Evolutionary conservation across 768 basidiomycete species (phyloP).

Genomic region (Termitomyces eurrhizus): DNA sequence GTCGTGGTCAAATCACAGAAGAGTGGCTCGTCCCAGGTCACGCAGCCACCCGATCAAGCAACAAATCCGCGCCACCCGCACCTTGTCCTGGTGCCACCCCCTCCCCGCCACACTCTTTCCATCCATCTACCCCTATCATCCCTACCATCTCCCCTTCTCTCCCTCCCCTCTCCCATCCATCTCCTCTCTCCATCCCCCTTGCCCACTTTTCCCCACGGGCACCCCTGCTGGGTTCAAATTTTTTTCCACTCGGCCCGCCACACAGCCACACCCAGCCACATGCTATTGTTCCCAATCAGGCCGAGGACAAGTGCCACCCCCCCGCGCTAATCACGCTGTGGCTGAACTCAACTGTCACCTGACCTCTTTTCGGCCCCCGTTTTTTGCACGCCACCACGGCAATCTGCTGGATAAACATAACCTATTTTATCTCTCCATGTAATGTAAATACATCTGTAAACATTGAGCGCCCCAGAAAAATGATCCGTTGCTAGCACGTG

Average conservation of each 20-base stretch:
- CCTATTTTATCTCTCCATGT: too few species aligned
- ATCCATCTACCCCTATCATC: neutral
- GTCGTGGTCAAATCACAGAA: neutral
- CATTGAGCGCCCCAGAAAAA: too few species aligned
- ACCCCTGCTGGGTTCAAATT: slow-evolving; percentile 3
- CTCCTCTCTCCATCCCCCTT: too few species aligned
- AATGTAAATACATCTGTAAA: too few species aligned
- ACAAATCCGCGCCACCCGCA: slow-evolving; percentile 3
- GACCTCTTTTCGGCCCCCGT: neutral
- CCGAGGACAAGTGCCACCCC: neutral
- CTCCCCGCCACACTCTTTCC: neutral
- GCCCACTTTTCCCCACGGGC: neutral
- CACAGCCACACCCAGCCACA: slow-evolving; percentile 6
- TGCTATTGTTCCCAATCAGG: slow-evolving; percentile 1
- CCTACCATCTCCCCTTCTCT: too few species aligned
- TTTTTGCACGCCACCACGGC: neutral
- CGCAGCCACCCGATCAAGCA: slow-evolving; percentile 8
- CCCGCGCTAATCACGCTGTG: neutral
- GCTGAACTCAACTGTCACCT: neutral
- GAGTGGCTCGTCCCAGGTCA: neutral
- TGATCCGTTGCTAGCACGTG: too few species aligned
- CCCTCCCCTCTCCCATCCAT: too few species aligned
- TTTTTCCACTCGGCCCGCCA: slow-evolving; percentile 6
- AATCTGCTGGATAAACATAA: too few species aligned
- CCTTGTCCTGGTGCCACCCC: too few species aligned